Base-by-base conservation (phyloP, 768 basidiomycete genomes). In the Hericium rajendrae region DNA sequence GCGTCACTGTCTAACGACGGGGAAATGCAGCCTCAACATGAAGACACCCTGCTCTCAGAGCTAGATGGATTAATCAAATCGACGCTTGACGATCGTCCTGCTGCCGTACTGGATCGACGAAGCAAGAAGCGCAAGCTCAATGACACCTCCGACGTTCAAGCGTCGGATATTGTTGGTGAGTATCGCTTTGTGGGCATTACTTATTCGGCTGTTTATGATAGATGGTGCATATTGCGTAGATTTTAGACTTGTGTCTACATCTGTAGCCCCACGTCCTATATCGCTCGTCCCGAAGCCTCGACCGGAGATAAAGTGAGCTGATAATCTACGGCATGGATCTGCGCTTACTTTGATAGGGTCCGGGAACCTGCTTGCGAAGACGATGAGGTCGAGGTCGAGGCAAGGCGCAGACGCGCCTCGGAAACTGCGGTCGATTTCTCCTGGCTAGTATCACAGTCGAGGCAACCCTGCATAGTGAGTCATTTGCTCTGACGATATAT, bases 351-450 rank as follows among this genome's bases (percentile, higher is more conserved):
- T 9, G 20, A 24, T 57, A 72, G 71, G 46, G 51, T 60, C 12
- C 57, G 61, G 28, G 69, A 67, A 16, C 70, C 67, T 18, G 48
- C 68, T 8, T 60, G 53, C 26, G 72, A 71, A 55, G 72, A 73
- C 51, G 65, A 66, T 6, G 60, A 61, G 11, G 54, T 50, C 11
- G 68, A 71, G 32, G 70, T 68, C 2, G 54, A 59, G 20, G 37
- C 58, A 4, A 64, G 72, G 26, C 62, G 59, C 3, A 38, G 58
- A 2, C 68, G 64, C 15, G 71, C 71, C 1, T 57, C 53, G 10
- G 66, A 62, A 3, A 62, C 61, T 38, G 70, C 69, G 5, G 70
- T 73, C 10, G 69, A 72, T 38, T 56, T 63, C 4, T 59, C 57
- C 6, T 64, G 63, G 62, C 57, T 73, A 24, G 13, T 65, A 38